These are phyloP conservation scores for Hypericum perforatum DNA, from an alignment of 345 rosid genomes.

Conservation along the genomic window DNA sequence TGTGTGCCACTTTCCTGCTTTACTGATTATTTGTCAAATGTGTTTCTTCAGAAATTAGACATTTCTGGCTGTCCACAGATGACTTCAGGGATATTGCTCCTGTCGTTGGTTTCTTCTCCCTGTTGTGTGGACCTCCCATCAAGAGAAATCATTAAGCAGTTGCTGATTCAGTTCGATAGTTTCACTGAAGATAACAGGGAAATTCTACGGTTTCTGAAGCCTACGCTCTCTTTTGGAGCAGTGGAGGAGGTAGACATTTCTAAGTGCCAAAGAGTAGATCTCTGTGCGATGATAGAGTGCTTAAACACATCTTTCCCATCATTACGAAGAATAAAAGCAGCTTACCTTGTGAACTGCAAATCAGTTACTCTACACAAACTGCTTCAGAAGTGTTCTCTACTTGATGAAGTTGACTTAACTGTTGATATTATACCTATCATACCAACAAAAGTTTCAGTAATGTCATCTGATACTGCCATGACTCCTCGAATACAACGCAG, in stretches of 20 bases:
- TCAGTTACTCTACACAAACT: constrained; percentile 25
- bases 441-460: constrained; percentile 30
- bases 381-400: constrained; percentile 32
- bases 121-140: constrained; percentile 16
- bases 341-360: constrained; percentile 57
- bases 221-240: constrained; percentile 34
- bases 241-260: constrained; percentile 59
- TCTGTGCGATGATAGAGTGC: constrained; percentile 38
- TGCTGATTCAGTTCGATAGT: constrained; percentile 20
- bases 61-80: constrained; percentile 62
- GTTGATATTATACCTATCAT: constrained; percentile 48
- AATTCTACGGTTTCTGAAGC: constrained; percentile 16
- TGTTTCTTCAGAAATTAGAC: constrained; percentile 43
- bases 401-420: constrained; percentile 58
- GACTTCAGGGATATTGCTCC: constrained; percentile 35
- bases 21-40: constrained; percentile 1
- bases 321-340: constrained; percentile 56
- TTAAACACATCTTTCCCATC: constrained; percentile 59
- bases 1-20: constrained; percentile 3
- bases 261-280: constrained; percentile 50
- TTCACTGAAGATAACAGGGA: constrained; percentile 19
- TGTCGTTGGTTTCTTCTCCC: constrained; percentile 39
- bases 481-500: constrained; percentile 19
- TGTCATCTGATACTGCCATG: constrained; percentile 29
- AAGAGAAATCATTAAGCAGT: constrained; percentile 23